Percentiles rank a stretch among this genome's conserved stretches.
Conservation (phyloP, 176 grass and related monocot genomes). For the Triticum urartu region DNA sequence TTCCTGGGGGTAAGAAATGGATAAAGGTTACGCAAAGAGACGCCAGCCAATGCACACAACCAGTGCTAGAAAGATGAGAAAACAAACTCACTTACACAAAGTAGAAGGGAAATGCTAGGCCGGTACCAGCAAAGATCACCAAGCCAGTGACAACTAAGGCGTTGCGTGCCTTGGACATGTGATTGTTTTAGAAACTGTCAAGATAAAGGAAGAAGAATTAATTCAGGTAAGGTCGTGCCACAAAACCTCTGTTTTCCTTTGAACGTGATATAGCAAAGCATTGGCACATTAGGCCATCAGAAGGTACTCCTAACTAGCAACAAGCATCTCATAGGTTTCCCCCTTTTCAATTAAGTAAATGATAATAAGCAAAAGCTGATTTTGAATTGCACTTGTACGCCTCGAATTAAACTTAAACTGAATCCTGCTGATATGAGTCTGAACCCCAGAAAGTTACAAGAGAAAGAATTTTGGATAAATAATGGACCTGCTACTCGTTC, state of each 20-base stretch:
- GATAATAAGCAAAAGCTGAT: not conserved
- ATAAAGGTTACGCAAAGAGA: not conserved
- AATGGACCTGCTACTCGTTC: not conserved
- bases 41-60: not conserved
- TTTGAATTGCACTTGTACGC: not conserved
- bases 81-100: conserved; percentile 47
- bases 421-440: not conserved
- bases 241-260: not conserved
- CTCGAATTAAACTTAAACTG: not conserved
- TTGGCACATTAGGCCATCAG: not conserved
- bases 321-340: not conserved
- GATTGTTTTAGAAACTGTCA: conserved; percentile 32
- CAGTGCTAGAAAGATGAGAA: not conserved
- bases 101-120: conserved; percentile 72
- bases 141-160: conserved; percentile 53
- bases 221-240: not conserved
- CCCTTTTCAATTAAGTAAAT: not conserved
- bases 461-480: not conserved
- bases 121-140: conserved; percentile 48
- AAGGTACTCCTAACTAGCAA: not conserved
- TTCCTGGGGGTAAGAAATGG: conserved; percentile 32
- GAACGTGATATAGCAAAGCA: not conserved
- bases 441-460: not conserved
- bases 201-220: conserved; percentile 19
- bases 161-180: conserved; percentile 77